These are phyloP conservation scores for Candida ponderosae DNA, from an alignment of 805 yeast genomes.

Conservation along the genomic window DNA sequence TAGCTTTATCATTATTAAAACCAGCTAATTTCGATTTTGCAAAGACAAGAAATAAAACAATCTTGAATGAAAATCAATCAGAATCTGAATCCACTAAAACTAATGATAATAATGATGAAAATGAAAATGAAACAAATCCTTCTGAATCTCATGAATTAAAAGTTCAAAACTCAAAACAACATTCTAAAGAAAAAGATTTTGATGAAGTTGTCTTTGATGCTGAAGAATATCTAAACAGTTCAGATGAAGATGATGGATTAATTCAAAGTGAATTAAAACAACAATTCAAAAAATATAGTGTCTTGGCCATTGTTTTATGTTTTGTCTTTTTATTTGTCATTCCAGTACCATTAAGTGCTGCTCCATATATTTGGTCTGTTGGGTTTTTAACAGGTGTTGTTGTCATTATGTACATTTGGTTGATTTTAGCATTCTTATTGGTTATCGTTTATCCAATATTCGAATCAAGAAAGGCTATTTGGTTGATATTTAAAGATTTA, in stretches of 20 bases:
- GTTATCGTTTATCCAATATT: conserved; percentile 24
- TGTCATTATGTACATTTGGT: conserved; percentile 26
- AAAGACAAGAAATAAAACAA: conserved; percentile 26
- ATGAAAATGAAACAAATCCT: background rate
- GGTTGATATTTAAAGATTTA: background rate
- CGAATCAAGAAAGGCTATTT: conserved; percentile 16
- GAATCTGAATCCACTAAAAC: background rate
- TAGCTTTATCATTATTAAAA: conserved; percentile 22
- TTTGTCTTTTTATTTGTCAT: conserved; percentile 22
- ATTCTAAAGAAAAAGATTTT: background rate
- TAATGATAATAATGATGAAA: too few species aligned
- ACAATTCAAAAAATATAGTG: conserved; percentile 23
- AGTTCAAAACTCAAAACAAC: background rate
- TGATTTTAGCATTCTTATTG: conserved; percentile 24
- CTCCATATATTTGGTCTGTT: conserved; percentile 25
- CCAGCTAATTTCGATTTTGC: conserved; percentile 34
- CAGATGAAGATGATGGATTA: conserved; percentile 1
- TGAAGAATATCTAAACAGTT: background rate
- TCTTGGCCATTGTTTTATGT: conserved; percentile 17
- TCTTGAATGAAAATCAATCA: conserved; percentile 11
- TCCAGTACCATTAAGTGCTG: conserved; percentile 26
- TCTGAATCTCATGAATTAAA: background rate
- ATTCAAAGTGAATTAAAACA: conserved; percentile 14
- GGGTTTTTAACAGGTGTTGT: conserved; percentile 25
- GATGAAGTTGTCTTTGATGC: background rate